phyloP scores from a whole-genome alignment of 257 asterid genomes.

The Solanum bulbocastanum region DNA sequence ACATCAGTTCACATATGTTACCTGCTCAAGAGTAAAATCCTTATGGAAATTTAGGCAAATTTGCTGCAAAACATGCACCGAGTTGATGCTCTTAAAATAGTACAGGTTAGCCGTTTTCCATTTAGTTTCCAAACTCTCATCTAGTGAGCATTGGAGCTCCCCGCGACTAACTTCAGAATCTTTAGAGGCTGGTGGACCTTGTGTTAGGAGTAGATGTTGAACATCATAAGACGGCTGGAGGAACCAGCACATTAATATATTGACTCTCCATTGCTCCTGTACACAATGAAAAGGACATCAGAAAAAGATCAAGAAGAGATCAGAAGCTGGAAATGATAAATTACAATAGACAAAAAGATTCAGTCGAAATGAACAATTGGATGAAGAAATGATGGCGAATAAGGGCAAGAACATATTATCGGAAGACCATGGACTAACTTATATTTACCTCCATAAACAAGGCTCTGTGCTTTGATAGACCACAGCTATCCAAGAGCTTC shows the following conservation, averaged over 20 bases:
- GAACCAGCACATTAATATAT: conserved; percentile 47
- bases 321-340: background rate
- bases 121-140: conserved; percentile 16
- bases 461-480: conserved; percentile 64
- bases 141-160: conserved; percentile 18
- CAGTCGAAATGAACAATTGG: background rate
- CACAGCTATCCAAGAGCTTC: conserved; percentile 56
- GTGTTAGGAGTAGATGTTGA: conserved; percentile 49
- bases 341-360: background rate
- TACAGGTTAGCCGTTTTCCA: conserved; percentile 63
- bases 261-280: conserved; percentile 25
- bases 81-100: conserved; percentile 82
- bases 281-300: background rate
- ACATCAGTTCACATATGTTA: conserved; percentile 8
- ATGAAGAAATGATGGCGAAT: background rate
- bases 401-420: background rate
- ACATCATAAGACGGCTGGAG: conserved; percentile 80
- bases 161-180: conserved; percentile 10
- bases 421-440: background rate
- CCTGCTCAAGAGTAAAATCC: conserved; percentile 77
- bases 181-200: conserved; percentile 18
- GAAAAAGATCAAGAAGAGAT: background rate
- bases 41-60: conserved; percentile 60
- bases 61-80: conserved; percentile 50
- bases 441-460: conserved; percentile 42